These are phyloP conservation scores for Colletotrichum lupini DNA, from an alignment of 2,329 filamentous ascomycete genomes.

Conservation along the genomic window DNA sequence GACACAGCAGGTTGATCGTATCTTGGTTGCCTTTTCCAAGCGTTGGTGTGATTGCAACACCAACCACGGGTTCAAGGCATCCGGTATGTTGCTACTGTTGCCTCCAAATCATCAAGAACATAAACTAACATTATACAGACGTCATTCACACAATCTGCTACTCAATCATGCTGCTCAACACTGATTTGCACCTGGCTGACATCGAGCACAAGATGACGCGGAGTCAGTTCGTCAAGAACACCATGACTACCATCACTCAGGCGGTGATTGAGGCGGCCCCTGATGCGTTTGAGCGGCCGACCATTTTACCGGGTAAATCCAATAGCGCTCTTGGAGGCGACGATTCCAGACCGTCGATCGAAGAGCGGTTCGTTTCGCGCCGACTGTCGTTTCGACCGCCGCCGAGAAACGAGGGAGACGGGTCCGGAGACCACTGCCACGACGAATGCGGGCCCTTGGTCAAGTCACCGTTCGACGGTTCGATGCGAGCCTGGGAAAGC, in stretches of 20 bases:
- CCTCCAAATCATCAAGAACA: background rate
- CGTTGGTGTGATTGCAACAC: conserved; percentile 96
- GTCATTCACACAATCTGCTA: conserved; percentile 98
- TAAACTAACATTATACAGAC: conserved; percentile 64
- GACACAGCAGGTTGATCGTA: conserved; percentile 95
- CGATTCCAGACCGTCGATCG: conserved; percentile 45
- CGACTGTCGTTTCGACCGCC: conserved; percentile 63
- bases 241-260: conserved; percentile 87
- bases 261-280: conserved; percentile 79
- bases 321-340: conserved; percentile 43
- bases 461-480: conserved; percentile 78
- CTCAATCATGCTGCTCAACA: conserved; percentile 94
- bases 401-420: conserved; percentile 53
- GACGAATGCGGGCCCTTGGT: conserved; percentile 82
- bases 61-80: conserved; percentile 90
- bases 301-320: conserved; percentile 60
- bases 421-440: conserved; percentile 42
- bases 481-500: conserved; percentile 83
- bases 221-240: conserved; percentile 95
- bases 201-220: conserved; percentile 98
- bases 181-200: conserved; percentile 93
- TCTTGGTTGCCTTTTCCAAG: conserved; percentile 87
- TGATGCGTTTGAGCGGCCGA: conserved; percentile 70
- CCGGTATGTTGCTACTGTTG: conserved; percentile 65
- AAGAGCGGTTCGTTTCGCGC: conserved; percentile 51